Evolutionary conservation across 305 asterid species (phyloP).

Genomic region (Galium porrigens): DNA sequence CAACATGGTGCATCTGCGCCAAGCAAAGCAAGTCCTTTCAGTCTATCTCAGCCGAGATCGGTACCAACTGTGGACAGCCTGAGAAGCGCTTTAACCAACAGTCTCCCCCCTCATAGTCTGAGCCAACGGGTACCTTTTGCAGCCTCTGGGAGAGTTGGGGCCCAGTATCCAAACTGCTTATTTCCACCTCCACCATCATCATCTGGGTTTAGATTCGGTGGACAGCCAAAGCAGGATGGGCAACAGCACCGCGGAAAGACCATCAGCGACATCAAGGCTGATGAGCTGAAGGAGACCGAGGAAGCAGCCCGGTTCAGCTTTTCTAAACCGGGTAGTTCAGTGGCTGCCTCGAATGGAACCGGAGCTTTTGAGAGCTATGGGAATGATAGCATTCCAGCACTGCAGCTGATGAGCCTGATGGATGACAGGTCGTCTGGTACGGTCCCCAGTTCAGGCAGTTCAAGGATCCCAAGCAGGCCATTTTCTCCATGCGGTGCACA

Average conservation of each 20-base stretch:
- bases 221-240: conserved; percentile 24
- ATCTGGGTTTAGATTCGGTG: conserved; percentile 19
- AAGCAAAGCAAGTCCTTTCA: conserved; percentile 13
- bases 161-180: conserved; percentile 15
- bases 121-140: conserved; percentile 21
- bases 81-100: conserved; percentile 20
- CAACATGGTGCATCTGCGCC: conserved; percentile 16
- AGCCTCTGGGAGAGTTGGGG: conserved; percentile 19
- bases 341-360: conserved; percentile 16
- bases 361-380: conserved; percentile 38
- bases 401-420: conserved; percentile 70
- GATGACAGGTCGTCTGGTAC: conserved; percentile 31
- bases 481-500: conserved; percentile 35
- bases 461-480: conserved; percentile 28
- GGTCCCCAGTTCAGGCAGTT: conserved; percentile 26
- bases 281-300: conserved; percentile 25
- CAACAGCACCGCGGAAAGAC: conserved; percentile 34
- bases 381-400: conserved; percentile 61
- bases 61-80: conserved; percentile 19
- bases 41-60: conserved; percentile 17
- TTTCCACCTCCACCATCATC: conserved; percentile 28
- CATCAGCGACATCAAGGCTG: conserved; percentile 30
- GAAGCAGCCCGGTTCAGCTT: conserved; percentile 14
- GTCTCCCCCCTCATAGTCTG: conserved; percentile 25
- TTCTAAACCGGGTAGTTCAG: conserved; percentile 21